Conservation (phyloP, 495 filamentous ascomycete species). For the Neurospora sp. region DNA sequence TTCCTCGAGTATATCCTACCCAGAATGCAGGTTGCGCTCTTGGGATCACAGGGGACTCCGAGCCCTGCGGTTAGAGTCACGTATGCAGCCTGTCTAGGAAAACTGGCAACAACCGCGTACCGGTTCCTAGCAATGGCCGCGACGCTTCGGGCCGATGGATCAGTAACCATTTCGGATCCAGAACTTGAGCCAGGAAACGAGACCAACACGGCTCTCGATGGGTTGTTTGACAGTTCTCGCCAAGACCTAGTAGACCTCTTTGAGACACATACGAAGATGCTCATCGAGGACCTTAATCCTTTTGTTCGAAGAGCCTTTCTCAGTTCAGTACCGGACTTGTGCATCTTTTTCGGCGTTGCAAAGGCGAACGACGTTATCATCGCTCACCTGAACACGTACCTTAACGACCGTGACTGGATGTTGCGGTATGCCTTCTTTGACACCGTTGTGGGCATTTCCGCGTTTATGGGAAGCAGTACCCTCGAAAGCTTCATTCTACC, state of each 20-base stretch:
- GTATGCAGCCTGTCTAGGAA: slow-evolving; percentile 87
- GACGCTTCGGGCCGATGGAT: slow-evolving; percentile 74
- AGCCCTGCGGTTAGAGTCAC: slow-evolving; percentile 71
- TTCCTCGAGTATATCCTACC: slow-evolving; percentile 94
- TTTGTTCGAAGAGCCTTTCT: slow-evolving; percentile 90
- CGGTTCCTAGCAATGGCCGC: slow-evolving; percentile 86
- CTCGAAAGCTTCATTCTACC: slow-evolving; percentile 95
- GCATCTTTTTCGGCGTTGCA: slow-evolving; percentile 85
- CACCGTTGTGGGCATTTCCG: slow-evolving; percentile 84
- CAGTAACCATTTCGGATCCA: slow-evolving; percentile 65
- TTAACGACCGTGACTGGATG: slow-evolving; percentile 95
- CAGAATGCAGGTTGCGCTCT: slow-evolving; percentile 62
- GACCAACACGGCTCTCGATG: slow-evolving; percentile 55
- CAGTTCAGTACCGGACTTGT: slow-evolving; percentile 84
- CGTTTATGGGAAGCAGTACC: slow-evolving; percentile 76
- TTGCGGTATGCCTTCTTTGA: slow-evolving; percentile 95
- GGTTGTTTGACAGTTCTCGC: slow-evolving; percentile 73
- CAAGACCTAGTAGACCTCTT: slow-evolving; percentile 70
- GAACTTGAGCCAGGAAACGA: slow-evolving; percentile 64
- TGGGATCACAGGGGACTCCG: slow-evolving; percentile 43
- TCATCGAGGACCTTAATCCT: slow-evolving; percentile 78
- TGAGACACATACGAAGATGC: slow-evolving; percentile 74
- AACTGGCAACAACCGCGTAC: slow-evolving; percentile 79
- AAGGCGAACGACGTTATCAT: slow-evolving; percentile 90
- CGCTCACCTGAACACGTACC: slow-evolving; percentile 92